phyloP scores from a whole-genome alignment of 257 asterid genomes.

The Cinchona pubescens region DNA sequence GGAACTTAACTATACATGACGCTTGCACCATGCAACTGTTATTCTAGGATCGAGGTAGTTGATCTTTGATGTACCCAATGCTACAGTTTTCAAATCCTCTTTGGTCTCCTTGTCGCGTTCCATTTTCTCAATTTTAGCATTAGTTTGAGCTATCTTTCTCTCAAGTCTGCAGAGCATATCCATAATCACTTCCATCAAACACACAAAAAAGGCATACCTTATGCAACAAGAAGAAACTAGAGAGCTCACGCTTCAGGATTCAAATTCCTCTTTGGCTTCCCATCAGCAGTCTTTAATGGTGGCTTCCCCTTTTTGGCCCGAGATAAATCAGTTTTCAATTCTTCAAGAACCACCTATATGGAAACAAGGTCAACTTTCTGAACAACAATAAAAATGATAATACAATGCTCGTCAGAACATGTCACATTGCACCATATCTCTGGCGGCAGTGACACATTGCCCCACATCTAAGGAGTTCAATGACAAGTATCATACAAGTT shows the following conservation, averaged over 20 bases:
- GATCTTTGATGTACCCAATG: conserved; percentile 95
- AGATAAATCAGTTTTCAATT: conserved; percentile 57
- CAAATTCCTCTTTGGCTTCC: conserved; percentile 76
- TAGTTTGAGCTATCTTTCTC: conserved; percentile 74
- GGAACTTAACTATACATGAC: conserved; percentile 98
- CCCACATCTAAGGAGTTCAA: not conserved
- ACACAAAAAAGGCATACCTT: not conserved
- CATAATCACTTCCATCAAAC: conserved; percentile 23
- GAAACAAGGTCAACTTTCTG: conserved; percentile 4
- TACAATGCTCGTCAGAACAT: not conserved
- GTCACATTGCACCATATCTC: not conserved
- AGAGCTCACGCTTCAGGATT: conserved; percentile 76
- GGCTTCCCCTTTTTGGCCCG: conserved; percentile 91
- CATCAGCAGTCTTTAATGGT: conserved; percentile 68
- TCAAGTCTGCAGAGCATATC: conserved; percentile 53
- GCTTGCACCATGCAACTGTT: conserved; percentile 99
- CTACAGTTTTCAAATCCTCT: conserved; percentile 86
- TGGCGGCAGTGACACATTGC: not conserved
- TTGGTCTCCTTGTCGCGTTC: conserved; percentile 77
- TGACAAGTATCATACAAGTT: not conserved
- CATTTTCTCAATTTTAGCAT: conserved; percentile 67
- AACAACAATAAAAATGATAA: conserved; percentile 11
- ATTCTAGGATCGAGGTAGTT: conserved; percentile 99
- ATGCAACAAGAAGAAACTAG: conserved; percentile 4
- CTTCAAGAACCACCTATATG: conserved; percentile 58